phyloP scores from a whole-genome alignment of 2,329 filamentous ascomycete species.

The Colletotrichum lupini region DNA sequence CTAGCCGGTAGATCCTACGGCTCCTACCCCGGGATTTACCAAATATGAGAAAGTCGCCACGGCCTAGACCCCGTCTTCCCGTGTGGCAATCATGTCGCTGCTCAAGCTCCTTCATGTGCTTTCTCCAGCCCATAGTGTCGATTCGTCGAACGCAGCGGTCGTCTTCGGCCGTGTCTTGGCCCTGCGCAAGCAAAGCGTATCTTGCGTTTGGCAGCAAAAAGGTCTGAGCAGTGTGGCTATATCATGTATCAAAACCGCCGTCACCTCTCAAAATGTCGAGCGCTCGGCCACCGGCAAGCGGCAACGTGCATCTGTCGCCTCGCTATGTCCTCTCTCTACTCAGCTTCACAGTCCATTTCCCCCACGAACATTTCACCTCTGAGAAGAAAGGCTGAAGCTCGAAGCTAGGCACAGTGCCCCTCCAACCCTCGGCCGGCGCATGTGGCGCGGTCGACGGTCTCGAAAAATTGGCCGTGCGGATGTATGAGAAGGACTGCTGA shows the following conservation, averaged over 20 bases:
- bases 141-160: slow-evolving; percentile 6
- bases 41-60: neutral
- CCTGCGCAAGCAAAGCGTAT: slow-evolving; percentile 33
- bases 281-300: slow-evolving; percentile 25
- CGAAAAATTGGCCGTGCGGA: slow-evolving; percentile 25
- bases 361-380: neutral
- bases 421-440: neutral
- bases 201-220: slow-evolving; percentile 31
- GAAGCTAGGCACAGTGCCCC: slow-evolving; percentile 10
- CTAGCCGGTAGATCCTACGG: neutral
- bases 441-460: slow-evolving; percentile 8
- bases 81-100: neutral
- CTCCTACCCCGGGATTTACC: neutral
- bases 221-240: slow-evolving; percentile 32
- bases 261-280: neutral
- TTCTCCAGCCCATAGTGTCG: neutral
- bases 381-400: neutral
- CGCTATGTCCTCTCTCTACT: slow-evolving; percentile 15
- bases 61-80: neutral
- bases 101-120: neutral
- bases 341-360: neutral
- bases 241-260: slow-evolving; percentile 14
- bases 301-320: slow-evolving; percentile 11
- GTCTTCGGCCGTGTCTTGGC: slow-evolving; percentile 31
- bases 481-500: slow-evolving; percentile 9